phyloP scores from a whole-genome alignment of 2,329 filamentous ascomycete species.

The Phaeophleospora eucalypticola region DNA sequence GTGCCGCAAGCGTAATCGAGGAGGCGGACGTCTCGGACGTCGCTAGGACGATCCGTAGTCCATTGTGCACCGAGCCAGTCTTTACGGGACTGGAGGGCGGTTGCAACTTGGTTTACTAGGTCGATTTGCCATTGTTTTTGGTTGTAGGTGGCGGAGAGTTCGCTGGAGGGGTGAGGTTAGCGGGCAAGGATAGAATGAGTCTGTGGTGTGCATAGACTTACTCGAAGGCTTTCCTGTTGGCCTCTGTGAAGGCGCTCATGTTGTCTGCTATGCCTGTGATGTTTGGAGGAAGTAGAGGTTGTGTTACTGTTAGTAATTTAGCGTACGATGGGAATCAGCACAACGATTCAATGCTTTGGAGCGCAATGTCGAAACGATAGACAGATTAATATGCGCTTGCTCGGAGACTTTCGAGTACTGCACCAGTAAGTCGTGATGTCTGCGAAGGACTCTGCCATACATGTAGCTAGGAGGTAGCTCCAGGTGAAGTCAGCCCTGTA shows the following conservation, averaged over 20 bases:
- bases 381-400: no score
- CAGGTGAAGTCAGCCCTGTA: not conserved
- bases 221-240: constrained; percentile 34
- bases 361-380: no score
- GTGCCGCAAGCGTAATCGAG: constrained; percentile 36
- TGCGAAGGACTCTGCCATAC: no score
- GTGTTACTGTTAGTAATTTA: no score
- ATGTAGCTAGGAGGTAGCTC: no score
- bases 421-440: no score
- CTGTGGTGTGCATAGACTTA: constrained; percentile 8
- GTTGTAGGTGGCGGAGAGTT: constrained; percentile 31
- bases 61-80: constrained; percentile 31
- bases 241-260: constrained; percentile 34
- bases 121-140: constrained; percentile 31
- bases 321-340: no score
- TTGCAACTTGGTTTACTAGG: constrained; percentile 28
- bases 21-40: constrained; percentile 20
- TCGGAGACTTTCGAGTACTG: no score
- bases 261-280: constrained; percentile 4
- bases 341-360: no score
- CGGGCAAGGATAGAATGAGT: not conserved
- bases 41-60: constrained; percentile 9
- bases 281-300: no score
- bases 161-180: constrained; percentile 19
- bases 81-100: constrained; percentile 25